A percentile compares a stretch with the other conserved stretches of the same genome.
Conservation (phyloP, 2,329 filamentous ascomycete genomes). For the Chrysosporium queenslandicum region DNA sequence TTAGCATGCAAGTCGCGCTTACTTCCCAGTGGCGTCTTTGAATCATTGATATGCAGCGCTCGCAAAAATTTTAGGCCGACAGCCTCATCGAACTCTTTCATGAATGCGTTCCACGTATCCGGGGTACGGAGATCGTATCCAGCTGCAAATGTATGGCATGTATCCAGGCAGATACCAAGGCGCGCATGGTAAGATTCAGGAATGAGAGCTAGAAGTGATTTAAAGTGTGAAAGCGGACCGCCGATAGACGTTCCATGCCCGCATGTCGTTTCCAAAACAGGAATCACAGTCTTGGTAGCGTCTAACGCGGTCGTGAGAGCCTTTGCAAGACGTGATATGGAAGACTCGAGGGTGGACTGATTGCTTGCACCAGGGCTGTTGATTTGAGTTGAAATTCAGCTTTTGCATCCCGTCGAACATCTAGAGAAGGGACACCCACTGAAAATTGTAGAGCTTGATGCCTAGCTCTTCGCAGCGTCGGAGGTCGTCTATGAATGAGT, state of each 20-base stretch:
- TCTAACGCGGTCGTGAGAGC: slow-evolving; percentile 74
- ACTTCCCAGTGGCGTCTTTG: slow-evolving; percentile 75
- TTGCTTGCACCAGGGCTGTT: slow-evolving; percentile 65
- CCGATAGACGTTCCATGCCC: slow-evolving; percentile 81
- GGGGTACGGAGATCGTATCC: slow-evolving; percentile 81
- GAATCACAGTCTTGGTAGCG: slow-evolving; percentile 65
- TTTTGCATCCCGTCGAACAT: not conserved
- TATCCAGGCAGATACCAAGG: slow-evolving; percentile 91
- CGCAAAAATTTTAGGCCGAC: slow-evolving; percentile 72
- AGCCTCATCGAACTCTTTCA: slow-evolving; percentile 63
- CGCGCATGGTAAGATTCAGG: slow-evolving; percentile 62
- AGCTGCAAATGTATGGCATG: slow-evolving; percentile 89
- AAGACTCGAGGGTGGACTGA: slow-evolving; percentile 54
- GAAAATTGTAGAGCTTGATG: slow-evolving; percentile 94
- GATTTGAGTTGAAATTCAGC: not conserved
- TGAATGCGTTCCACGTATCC: slow-evolving; percentile 59
- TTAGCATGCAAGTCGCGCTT: slow-evolving; percentile 88
- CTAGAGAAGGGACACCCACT: slow-evolving; percentile 37
- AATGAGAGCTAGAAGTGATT: slow-evolving; percentile 69
- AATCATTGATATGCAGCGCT: slow-evolving; percentile 89
- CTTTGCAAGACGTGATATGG: slow-evolving; percentile 66
- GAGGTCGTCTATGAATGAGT: slow-evolving; percentile 77
- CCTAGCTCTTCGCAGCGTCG: slow-evolving; percentile 73
- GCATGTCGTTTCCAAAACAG: slow-evolving; percentile 92
- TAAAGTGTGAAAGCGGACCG: slow-evolving; percentile 72